Percentiles rank a stretch among this genome's conserved stretches.
Conservation (phyloP, 768 basidiomycete genomes). For the Pseudohyphozyma bogoriensis region DNA sequence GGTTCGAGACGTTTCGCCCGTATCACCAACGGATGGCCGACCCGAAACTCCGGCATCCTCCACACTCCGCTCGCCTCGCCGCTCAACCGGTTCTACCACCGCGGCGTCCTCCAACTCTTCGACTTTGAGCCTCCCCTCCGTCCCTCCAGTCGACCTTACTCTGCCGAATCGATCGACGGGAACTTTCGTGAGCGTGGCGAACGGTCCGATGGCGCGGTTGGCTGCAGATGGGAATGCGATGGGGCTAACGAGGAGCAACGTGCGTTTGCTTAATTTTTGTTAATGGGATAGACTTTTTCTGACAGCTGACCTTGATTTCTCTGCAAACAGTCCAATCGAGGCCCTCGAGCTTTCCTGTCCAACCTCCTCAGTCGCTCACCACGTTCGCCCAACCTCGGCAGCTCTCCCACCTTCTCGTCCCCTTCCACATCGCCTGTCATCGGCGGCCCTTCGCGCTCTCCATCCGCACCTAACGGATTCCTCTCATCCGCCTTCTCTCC, state of each 20-base stretch:
- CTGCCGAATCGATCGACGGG: not conserved
- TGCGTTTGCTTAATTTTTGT: not conserved
- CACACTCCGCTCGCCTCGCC: not conserved
- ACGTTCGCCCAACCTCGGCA: not conserved
- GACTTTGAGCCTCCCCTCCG: slow-evolving; percentile 4
- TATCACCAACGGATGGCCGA: not conserved
- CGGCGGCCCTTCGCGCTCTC: not conserved
- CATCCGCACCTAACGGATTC: slow-evolving; percentile 1
- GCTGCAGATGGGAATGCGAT: not conserved
- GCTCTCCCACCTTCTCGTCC: not conserved
- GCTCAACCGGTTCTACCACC: not conserved
- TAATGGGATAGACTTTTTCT: no score
- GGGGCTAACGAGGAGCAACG: not conserved
- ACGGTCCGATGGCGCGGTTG: slow-evolving; percentile 5
- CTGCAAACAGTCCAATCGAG: not conserved
- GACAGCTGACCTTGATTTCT: no score
- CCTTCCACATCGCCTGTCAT: not conserved
- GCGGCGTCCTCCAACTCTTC: slow-evolving; percentile 1
- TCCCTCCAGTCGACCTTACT: slow-evolving; percentile 4
- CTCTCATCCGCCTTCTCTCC: not conserved
- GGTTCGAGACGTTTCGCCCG: not conserved
- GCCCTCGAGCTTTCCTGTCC: slow-evolving; percentile 13
- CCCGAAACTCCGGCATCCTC: not conserved
- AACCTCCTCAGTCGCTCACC: slow-evolving; percentile 14
- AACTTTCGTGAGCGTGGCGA: slow-evolving; percentile 12